These are phyloP conservation scores for Immersiporthe knoxdaviesiana DNA, from an alignment of 2,329 filamentous ascomycete genomes.

Conservation along the genomic window DNA sequence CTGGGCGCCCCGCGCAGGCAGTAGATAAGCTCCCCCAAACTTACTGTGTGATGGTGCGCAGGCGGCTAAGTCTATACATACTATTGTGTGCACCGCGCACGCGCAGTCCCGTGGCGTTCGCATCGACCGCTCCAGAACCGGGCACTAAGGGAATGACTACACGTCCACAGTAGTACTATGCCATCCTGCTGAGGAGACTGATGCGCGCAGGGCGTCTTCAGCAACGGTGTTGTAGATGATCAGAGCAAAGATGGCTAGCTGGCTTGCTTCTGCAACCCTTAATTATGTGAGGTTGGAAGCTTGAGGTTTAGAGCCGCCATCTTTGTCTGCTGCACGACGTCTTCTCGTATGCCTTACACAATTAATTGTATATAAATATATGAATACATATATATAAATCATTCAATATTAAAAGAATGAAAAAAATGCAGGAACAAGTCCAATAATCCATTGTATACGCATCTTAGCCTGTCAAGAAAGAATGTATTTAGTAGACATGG, in stretches of 20 bases:
- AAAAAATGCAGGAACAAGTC: too few species aligned
- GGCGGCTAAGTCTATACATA: neutral
- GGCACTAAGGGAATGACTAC: neutral
- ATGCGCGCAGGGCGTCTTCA: neutral
- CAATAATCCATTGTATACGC: neutral
- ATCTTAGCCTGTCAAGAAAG: neutral
- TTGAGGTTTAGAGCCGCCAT: too few species aligned
- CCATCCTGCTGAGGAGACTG: neutral
- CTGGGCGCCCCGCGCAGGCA: neutral
- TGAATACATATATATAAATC: too few species aligned
- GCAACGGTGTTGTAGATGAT: neutral
- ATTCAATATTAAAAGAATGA: too few species aligned
- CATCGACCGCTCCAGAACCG: neutral
- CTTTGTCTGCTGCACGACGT: too few species aligned
- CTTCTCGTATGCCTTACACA: too few species aligned
- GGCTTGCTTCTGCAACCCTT: too few species aligned
- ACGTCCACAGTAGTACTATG: neutral
- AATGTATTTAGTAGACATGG: neutral
- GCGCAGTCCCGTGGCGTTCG: neutral
- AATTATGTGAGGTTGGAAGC: too few species aligned
- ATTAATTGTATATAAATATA: too few species aligned
- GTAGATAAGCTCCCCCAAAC: neutral
- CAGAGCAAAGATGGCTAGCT: neutral
- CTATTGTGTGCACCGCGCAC: neutral
- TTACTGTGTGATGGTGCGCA: neutral